Evolutionary conservation across 2,329 filamentous ascomycete species (phyloP).

Genomic region (Colletotrichum lindemuthianum): DNA sequence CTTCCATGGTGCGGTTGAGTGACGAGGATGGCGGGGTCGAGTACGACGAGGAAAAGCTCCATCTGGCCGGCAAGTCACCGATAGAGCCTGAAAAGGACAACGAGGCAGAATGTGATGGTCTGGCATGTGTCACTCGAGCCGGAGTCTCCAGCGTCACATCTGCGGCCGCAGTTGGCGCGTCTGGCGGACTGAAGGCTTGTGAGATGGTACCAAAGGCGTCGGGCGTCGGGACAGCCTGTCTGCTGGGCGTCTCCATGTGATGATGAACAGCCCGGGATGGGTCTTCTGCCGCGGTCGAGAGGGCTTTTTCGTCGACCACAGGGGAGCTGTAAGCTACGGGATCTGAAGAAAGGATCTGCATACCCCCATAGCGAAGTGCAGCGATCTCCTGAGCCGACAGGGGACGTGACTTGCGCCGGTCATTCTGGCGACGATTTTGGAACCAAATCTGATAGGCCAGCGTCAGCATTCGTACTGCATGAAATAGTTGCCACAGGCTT

Average conservation of each 20-base stretch:
- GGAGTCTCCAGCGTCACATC: conserved; percentile 17
- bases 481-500: not conserved
- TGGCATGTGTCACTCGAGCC: conserved; percentile 18
- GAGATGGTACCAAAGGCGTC: conserved; percentile 4
- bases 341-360: conserved; percentile 62
- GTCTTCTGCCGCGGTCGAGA: conserved; percentile 7
- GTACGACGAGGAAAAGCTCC: conserved; percentile 64
- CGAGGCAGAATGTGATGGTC: conserved; percentile 39
- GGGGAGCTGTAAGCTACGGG: conserved; percentile 45
- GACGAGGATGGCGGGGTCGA: conserved; percentile 54
- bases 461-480: conserved; percentile 11
- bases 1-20: conserved; percentile 50
- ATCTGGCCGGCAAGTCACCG: conserved; percentile 66
- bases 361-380: conserved; percentile 65
- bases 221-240: not conserved
- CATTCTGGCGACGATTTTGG: conserved; percentile 93
- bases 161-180: not conserved
- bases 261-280: not conserved
- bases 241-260: conserved; percentile 22
- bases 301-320: conserved; percentile 34
- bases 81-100: conserved; percentile 56
- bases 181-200: conserved; percentile 12
- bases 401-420: conserved; percentile 87
- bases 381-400: conserved; percentile 81
- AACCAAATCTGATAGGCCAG: conserved; percentile 85